These are phyloP conservation scores for Verticillium albo-atrum DNA, from an alignment of 2,329 filamentous ascomycete genomes.

Conservation along the genomic window DNA sequence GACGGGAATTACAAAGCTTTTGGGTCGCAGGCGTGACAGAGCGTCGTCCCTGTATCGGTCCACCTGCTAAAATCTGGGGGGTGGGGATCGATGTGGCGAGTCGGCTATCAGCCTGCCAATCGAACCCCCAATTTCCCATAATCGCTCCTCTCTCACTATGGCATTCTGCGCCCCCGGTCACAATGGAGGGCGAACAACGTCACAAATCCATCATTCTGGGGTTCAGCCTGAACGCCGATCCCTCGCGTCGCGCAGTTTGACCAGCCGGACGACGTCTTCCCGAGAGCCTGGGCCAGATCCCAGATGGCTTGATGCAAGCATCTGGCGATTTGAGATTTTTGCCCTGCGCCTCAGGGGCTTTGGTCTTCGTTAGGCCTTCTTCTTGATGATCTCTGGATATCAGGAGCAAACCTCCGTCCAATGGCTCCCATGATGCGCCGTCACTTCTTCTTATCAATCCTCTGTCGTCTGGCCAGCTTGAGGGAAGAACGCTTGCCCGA, in stretches of 20 bases:
- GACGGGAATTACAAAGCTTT: too few species aligned
- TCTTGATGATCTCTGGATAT: background rate
- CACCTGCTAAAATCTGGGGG: background rate
- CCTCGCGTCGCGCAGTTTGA: background rate
- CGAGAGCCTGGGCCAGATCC: background rate
- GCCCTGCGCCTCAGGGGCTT: background rate
- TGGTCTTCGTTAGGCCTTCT: background rate
- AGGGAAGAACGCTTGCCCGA: too few species aligned
- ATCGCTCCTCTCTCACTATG: background rate
- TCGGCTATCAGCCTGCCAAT: background rate
- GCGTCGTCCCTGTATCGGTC: background rate
- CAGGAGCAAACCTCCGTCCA: background rate
- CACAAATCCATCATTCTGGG: background rate
- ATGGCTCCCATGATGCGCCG: background rate
- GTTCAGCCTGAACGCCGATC: background rate
- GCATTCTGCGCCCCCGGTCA: background rate
- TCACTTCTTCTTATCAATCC: too few species aligned
- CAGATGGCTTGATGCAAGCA: background rate
- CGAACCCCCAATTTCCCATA: background rate
- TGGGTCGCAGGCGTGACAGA: too few species aligned
- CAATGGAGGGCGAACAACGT: background rate
- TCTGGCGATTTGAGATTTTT: background rate
- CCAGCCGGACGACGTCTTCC: background rate
- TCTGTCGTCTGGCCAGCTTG: too few species aligned
- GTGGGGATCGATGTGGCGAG: background rate